A percentile compares a stretch with the other conserved stretches of the same genome.
Evolutionary conservation across 306 rosid species (phyloP).

Genomic region (Inga leiocalycina): DNA sequence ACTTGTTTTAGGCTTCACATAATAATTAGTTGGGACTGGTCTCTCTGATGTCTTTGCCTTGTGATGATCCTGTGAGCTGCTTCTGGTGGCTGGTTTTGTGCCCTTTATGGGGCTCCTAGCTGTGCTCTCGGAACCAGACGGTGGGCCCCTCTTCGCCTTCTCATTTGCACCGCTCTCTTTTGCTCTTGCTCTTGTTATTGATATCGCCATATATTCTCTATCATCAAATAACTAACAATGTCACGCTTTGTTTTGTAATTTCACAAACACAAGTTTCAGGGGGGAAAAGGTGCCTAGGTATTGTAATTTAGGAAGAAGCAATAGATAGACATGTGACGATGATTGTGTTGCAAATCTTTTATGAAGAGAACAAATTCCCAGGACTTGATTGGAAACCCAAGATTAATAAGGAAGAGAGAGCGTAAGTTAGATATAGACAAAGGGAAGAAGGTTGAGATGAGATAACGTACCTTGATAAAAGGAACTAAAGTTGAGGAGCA

Average conservation of each 20-base stretch:
- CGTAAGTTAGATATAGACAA: slow-evolving; percentile 26
- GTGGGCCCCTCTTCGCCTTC: slow-evolving; percentile 48
- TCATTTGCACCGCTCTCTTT: slow-evolving; percentile 37
- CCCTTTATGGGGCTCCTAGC: slow-evolving; percentile 9
- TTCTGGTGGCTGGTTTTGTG: slow-evolving; percentile 34
- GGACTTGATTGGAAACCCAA: slow-evolving; percentile 21
- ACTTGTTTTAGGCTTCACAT: slow-evolving; percentile 58
- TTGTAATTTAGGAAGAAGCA: neutral
- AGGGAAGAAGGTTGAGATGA: neutral
- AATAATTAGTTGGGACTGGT: slow-evolving; percentile 48
- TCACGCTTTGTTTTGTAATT: neutral
- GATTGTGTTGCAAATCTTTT: slow-evolving; percentile 6
- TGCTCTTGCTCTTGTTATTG: slow-evolving; percentile 41
- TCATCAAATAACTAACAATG: neutral
- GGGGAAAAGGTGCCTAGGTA: neutral
- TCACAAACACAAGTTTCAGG: neutral
- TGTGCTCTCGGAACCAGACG: slow-evolving; percentile 34
- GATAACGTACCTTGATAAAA: slow-evolving; percentile 57
- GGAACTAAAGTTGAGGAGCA: slow-evolving; percentile 24
- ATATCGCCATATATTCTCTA: slow-evolving; percentile 40
- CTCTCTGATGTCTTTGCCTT: slow-evolving; percentile 39
- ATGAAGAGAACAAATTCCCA: neutral
- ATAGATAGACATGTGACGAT: slow-evolving; percentile 22
- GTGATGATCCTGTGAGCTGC: neutral
- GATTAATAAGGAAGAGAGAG: neutral